Evolutionary conservation across 768 basidiomycete species (phyloP), one percentile per base, ranked within the genome.

Genomic region (Lentinus tigrinus): DNA sequence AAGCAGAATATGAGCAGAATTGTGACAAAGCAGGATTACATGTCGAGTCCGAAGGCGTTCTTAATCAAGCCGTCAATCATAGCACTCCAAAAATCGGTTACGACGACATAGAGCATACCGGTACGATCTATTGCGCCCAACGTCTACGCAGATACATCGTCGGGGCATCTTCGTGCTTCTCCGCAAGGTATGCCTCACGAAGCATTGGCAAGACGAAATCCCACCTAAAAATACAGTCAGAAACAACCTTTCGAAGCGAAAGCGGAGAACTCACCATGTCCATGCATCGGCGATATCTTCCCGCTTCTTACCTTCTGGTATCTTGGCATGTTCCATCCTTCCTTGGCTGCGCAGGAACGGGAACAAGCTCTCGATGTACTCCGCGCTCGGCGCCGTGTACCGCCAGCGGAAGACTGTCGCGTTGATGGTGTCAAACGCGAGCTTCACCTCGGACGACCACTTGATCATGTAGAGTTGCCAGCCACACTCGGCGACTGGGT

Each of bases 401-500:
- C 19, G 31, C 51, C 52, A 58, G 3, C 46, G 26, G 19, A 58
- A 42, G 2, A 58, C 19, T 3, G 51, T 47, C 39, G 51, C 36
- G n/a, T 52, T 47, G 37, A 57, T 36, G 11, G 9, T 40, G 4
- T 23, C 21, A 16, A 16, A 42, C 3, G 4, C 21, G 3, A 19
- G 6, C 13, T 4, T 7, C 3, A 37, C 27, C 31, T 13, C 9
- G 4, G 44, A 13, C 17, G 17, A 50, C 14, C 37, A 17, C 0
- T 24, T 49, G 24, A 6, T 2, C 34, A 11, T 23, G 6, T 7
- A 3, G 1, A 58, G 38, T 7, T 17, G 26, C 57, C 57, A 58
- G 19, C 58, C 53, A 38, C 57, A 56, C 36, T 58, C 61, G 3
- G 51, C 49, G 51, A 59, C 55, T 7, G 67, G 62, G 43, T 68